Evolutionary conservation across 495 filamentous ascomycete species (phyloP), one percentile per base, ranked within the genome.

Genomic region (Aspergillus campestris): DNA sequence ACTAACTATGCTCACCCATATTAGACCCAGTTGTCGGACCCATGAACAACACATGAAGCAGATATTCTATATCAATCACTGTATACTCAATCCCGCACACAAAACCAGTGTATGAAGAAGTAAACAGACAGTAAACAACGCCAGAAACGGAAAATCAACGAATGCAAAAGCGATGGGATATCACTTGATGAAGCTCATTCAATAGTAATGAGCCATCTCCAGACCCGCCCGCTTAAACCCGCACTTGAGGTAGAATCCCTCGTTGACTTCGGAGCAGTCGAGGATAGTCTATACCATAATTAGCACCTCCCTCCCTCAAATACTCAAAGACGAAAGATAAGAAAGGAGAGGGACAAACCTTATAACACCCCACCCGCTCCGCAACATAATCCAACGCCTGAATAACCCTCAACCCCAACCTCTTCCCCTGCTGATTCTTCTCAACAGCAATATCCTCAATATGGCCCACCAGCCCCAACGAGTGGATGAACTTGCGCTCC

Each of bases 171-270:
- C 36, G 24, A 38, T 11, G 15, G 11, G 34, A 45, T 53, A 31
- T 49, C 46, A 31, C 18, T 24, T 24, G 18, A 24, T 24, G 1
- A 24, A 24, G 4, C 1, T 24, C 18, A 34, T 39, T 61, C 82
- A 84, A 65, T 91, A 89, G 62, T 95, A 95, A 67, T 95, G 89
- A 35, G 89, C 92, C 92, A 98, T 98, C 66, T 98, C 88, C 42
- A 96, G 66, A 7, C 92, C 92, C 18, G 89, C 94, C 38, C 89
- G 73, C 67, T 87, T 86, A 65, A 94, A 97, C 35, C 91, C 94
- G 62, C 92, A 98, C 77, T 98, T 98, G 53, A 95, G 79, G 64
- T 98, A 98, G 73, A 98, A 98, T 11, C 89, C 92, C 68, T 95
- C 89, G 64, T 98, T 98, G 53, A 84, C 68, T 59, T 87, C 83